Evolutionary conservation across 2,329 filamentous ascomycete genomes (phyloP), one percentile per base, ranked within the genome.

Genomic region (Xylariaceae sp.): DNA sequence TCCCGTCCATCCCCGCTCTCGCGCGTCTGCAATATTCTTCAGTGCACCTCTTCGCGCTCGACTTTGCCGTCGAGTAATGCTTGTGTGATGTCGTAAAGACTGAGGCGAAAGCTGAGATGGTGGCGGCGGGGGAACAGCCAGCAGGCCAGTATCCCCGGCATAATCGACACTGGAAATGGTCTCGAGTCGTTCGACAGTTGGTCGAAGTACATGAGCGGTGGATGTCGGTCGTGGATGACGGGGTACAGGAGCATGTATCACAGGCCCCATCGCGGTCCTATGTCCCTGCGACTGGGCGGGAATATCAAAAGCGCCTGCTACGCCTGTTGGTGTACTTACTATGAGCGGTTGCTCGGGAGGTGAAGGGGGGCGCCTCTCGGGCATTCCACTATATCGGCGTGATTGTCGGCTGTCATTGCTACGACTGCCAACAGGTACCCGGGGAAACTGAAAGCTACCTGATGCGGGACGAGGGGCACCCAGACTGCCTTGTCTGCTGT

Each of bases 21-120:
- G 78, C 2, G 79, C 79, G 46, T 82, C 78, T 15, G 73, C 69
- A 19, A 83, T 76, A 50, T 83, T 83, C 61, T 76, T 81, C 9
- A 77, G 72, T 4, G 79, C 79, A 42, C 78, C 79, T 19, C 77
- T 67, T 54, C 78, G 75, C 2, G 78, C 78, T 31, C 79, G 71
- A 52, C 77, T 81, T 29, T 67, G 67, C 19, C 67, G 69, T 26
- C 76, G 64, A 41, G 59, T 68, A 4, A 79, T 58, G 32, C 67
- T 69, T 1, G 67, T 58, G 33, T 64, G 65, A 26, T 66, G 61
- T 38, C 68, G 63, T 28, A 66, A 49, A 6, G 67, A 63, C 2
- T 64, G 57, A 3, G 65, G 51, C 6, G 65, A 60, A 19, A 68
- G 56, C 60, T 64, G 69, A 45, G 58, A 24, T 59, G 63, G 34